Evolutionary conservation across 768 basidiomycete genomes (phyloP), one percentile per base, ranked within the genome.

Genomic region (Suillus brevipes): DNA sequence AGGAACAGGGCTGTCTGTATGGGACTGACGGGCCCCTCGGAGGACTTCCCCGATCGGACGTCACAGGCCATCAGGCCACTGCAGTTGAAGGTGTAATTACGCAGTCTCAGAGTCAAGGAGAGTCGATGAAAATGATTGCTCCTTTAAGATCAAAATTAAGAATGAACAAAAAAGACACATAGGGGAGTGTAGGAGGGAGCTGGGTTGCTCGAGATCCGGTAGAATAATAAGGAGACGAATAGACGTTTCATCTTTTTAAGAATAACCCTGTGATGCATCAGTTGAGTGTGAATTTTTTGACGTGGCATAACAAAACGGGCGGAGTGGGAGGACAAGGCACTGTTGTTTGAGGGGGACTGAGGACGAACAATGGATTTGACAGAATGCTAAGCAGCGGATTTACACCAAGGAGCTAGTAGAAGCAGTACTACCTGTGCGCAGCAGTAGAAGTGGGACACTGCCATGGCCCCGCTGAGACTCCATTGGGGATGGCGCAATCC

Each of bases 261-360:
- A 40, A 62, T 56, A 58, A 60, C 37, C 38, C 38, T 65, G 50
- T 56, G 64, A 62, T 62, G 6, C 25, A 42, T 60, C 43, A 62
- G 52, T 38, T 55, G 52, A 40, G 50, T 63, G 38, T 57, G 52
- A 63, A 60, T 55, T 55, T 4, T 42, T 59, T 59, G 58, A 59
- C 58, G 58, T 59, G 40, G 40, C 38, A 59, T 18, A 58, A 58
- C 57, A 28, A 58, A 40, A 61, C 59, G 23, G 14, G 55, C 13
- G n/a, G 59, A 49, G 59, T 64, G 45, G 23, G 63, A 23, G 34
- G 10, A 58, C 25, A 37, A 45, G 63, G 45, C 63, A 45, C 43
- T 45, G 63, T 64, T 42, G 63, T 64, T 42, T 23, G n/a, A 8
- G 7, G 23, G 36, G 23, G 36, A 42, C 8, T 18, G 25, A 59